phyloP scores from a whole-genome alignment of 495 filamentous ascomycete genomes.

The Geopyxis carbonaria region DNA sequence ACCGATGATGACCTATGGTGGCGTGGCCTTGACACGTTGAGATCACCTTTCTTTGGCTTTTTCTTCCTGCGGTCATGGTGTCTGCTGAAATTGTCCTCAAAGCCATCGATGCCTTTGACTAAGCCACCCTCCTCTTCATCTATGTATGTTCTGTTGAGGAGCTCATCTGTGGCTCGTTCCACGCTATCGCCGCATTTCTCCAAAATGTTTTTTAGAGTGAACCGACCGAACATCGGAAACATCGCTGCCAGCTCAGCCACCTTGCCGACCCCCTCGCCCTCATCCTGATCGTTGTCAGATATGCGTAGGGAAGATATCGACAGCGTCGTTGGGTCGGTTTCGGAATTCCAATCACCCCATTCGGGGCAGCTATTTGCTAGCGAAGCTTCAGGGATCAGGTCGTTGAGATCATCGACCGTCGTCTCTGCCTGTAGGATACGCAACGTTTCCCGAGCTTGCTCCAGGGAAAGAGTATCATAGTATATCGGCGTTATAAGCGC shows the following conservation, averaged over 20 bases:
- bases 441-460: conserved; percentile 7
- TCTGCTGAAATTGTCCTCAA: conserved; percentile 35
- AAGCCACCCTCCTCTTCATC: conserved; percentile 36
- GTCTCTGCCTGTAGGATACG: conserved; percentile 10
- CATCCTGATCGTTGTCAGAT: conserved; percentile 11
- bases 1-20: conserved; percentile 4
- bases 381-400: not conserved
- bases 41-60: conserved; percentile 35
- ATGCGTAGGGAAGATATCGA: conserved; percentile 12
- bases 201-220: conserved; percentile 47
- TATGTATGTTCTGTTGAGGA: conserved; percentile 60
- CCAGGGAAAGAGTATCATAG: conserved; percentile 13
- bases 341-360: conserved; percentile 5
- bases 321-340: conserved; percentile 16
- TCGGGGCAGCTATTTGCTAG: conserved; percentile 10
- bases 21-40: conserved; percentile 14
- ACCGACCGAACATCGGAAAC: conserved; percentile 47
- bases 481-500: conserved; percentile 21
- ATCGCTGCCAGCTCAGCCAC: conserved; percentile 41
- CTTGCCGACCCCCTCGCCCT: conserved; percentile 29
- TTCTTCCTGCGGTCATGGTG: conserved; percentile 27
- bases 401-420: conserved; percentile 11
- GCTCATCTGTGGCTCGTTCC: conserved; percentile 56
- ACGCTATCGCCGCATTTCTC: conserved; percentile 46
- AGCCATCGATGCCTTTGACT: conserved; percentile 65